Conservation (phyloP, 495 filamentous ascomycete species). For the Lasiosphaeria ovina region DNA sequence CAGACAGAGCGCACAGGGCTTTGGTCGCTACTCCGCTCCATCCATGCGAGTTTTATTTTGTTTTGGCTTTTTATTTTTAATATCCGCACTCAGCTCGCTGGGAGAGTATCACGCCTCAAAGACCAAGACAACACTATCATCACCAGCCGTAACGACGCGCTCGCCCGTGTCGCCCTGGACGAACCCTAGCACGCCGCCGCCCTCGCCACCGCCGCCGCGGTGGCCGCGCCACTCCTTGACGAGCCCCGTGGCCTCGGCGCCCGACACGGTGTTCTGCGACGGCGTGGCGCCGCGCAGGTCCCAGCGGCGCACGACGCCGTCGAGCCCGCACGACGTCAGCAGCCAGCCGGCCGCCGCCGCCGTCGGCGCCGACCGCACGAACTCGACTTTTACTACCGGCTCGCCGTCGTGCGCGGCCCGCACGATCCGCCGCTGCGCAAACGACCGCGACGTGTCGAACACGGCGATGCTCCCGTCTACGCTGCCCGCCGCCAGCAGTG, state of each 20-base stretch:
- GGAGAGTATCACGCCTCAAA: background rate
- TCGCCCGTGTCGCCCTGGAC: conserved; percentile 69
- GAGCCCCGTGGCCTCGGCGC: conserved; percentile 56
- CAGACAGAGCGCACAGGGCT: background rate
- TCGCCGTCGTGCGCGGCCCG: conserved; percentile 76
- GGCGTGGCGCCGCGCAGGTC: conserved; percentile 78
- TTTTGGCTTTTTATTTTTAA: background rate
- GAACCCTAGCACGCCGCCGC: conserved; percentile 85
- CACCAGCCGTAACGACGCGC: conserved; percentile 80
- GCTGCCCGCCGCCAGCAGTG: conserved; percentile 81
- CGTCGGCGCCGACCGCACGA: conserved; percentile 52
- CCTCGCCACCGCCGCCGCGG: conserved; percentile 69
- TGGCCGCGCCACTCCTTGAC: conserved; percentile 82
- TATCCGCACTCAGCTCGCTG: background rate
- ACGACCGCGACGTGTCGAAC: conserved; percentile 79
- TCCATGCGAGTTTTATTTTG: background rate
- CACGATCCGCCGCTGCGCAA: conserved; percentile 77
- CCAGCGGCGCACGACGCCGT: conserved; percentile 85
- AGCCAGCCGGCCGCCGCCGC: conserved; percentile 47
- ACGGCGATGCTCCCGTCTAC: conserved; percentile 90
- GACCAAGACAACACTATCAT: conserved; percentile 54
- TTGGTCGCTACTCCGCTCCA: too few relatives aligned
- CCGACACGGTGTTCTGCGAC: conserved; percentile 26
- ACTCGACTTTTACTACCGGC: conserved; percentile 89
- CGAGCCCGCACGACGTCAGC: conserved; percentile 79